These are phyloP conservation scores for Diaporthe ampelina DNA, from an alignment of 2,329 filamentous ascomycete genomes.

Conservation along the genomic window DNA sequence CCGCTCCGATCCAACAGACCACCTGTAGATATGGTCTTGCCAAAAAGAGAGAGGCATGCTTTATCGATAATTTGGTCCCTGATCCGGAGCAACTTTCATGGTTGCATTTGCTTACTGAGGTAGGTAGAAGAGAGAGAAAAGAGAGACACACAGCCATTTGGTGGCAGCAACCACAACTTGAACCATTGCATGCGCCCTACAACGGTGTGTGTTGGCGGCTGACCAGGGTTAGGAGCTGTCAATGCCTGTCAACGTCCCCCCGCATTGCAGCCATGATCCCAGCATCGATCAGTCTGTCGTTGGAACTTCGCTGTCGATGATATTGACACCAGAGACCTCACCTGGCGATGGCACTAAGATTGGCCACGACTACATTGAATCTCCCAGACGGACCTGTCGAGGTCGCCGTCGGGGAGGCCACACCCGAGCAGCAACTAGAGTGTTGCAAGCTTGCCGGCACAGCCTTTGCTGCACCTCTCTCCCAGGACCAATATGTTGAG, in stretches of 20 bases:
- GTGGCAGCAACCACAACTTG: too few relatives aligned
- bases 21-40: too few relatives aligned
- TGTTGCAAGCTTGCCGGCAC: slow-evolving; percentile 21
- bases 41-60: too few relatives aligned
- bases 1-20: too few relatives aligned
- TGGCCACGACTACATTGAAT: slow-evolving; percentile 1
- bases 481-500: slow-evolving; percentile 15
- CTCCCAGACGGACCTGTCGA: slow-evolving; percentile 9
- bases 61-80: too few relatives aligned
- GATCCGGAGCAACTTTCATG: too few relatives aligned
- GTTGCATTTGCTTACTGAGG: too few relatives aligned
- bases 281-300: background rate
- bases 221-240: slow-evolving; percentile 18
- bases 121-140: too few relatives aligned
- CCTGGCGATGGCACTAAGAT: background rate
- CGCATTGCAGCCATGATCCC: slow-evolving; percentile 18
- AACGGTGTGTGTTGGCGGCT: too few relatives aligned
- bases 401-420: background rate
- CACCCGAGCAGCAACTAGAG: background rate
- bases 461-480: slow-evolving; percentile 20
- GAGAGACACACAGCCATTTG: too few relatives aligned
- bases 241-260: background rate
- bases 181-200: too few relatives aligned
- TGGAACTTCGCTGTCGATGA: background rate
- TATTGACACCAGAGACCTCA: background rate